Evolutionary conservation across 805 yeast species (phyloP).

Genomic region (Candida boleticola): DNA sequence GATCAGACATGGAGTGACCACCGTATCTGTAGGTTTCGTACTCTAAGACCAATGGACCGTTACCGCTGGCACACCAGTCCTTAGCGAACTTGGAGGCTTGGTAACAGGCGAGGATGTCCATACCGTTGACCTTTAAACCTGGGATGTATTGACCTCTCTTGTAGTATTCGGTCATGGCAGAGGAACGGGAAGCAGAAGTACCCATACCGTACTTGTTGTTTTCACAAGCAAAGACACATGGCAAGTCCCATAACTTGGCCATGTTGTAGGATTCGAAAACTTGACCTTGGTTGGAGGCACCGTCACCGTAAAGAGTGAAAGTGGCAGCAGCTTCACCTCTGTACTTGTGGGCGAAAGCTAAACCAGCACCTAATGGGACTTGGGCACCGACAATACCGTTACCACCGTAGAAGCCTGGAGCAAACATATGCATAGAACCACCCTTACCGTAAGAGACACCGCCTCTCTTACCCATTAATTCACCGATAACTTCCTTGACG

Average conservation of each 20-base stretch:
- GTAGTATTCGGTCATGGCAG: conserved; percentile 95
- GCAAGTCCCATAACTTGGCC: conserved; percentile 98
- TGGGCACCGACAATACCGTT: conserved; percentile 99
- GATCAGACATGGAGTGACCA: conserved; percentile 99
- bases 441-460: conserved; percentile 98
- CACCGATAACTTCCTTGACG: conserved; percentile 87
- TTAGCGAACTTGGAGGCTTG: conserved; percentile 96
- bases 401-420: conserved; percentile 96
- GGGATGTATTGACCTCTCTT: conserved; percentile 99
- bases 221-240: conserved; percentile 93
- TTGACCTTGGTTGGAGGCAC: conserved; percentile 99
- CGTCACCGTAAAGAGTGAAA: conserved; percentile 94
- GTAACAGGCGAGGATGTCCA: conserved; percentile 94
- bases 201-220: conserved; percentile 99
- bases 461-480: conserved; percentile 92
- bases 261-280: conserved; percentile 96
- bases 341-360: conserved; percentile 98
- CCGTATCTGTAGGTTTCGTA: conserved; percentile 99
- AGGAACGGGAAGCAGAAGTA: conserved; percentile 94
- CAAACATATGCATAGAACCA: conserved; percentile 99
- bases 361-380: conserved; percentile 96
- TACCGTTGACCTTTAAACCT: conserved; percentile 97
- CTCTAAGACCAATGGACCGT: conserved; percentile 95
- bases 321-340: conserved; percentile 74
- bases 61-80: conserved; percentile 90